Evolutionary conservation across 23 red algal genomes (phyloP).

Genomic region (Porphyridium purpureum): DNA sequence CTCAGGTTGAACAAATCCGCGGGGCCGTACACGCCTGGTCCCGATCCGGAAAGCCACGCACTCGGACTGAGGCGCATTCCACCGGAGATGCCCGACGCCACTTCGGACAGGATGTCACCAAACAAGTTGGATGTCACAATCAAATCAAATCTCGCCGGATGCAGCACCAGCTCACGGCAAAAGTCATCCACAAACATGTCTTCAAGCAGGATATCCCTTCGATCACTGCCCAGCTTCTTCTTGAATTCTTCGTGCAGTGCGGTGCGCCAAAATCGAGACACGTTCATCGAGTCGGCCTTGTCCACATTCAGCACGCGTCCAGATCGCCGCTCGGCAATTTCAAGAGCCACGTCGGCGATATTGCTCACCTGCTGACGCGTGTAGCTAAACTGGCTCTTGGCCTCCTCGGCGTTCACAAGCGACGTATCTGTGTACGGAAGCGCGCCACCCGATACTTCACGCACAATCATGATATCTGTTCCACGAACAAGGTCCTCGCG

Average conservation of each 20-base stretch:
- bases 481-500: conserved; percentile 32
- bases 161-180: conserved; percentile 43
- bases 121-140: conserved; percentile 77
- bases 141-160: conserved; percentile 51
- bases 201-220: conserved; percentile 24
- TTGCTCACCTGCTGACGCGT: conserved; percentile 16
- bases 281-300: conserved; percentile 67
- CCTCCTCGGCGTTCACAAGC: conserved; percentile 17
- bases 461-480: conserved; percentile 60
- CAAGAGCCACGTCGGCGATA: conserved; percentile 28
- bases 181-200: conserved; percentile 91
- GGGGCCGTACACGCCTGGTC: conserved; percentile 59
- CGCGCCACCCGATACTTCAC: conserved; percentile 64
- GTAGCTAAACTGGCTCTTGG: conserved; percentile 30
- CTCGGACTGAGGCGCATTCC: conserved; percentile 30
- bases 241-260: conserved; percentile 43
- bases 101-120: conserved; percentile 67
- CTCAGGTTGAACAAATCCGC: conserved; percentile 66
- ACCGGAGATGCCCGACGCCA: conserved; percentile 40
- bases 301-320: conserved; percentile 71
- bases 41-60: conserved; percentile 45
- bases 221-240: conserved; percentile 15
- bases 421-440: conserved; percentile 3
- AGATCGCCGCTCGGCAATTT: conserved; percentile 26
- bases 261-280: conserved; percentile 64